Evolutionary conservation across 78 protist species (phyloP).

Genomic region (Dictyostelium firmibasis): DNA sequence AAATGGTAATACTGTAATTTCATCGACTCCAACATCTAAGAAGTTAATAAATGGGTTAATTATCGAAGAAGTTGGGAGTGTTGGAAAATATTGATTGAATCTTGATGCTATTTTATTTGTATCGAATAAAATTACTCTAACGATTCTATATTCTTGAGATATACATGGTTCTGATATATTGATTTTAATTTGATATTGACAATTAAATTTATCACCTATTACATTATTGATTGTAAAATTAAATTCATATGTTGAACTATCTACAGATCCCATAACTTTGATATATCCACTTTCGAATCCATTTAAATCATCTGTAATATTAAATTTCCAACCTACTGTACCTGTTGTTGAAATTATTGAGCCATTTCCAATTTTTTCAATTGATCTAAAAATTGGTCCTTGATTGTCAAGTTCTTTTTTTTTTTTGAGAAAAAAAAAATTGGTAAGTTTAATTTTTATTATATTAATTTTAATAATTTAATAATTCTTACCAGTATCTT

Average conservation of each 20-base stretch:
- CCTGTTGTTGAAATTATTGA: background rate
- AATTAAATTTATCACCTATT: background rate
- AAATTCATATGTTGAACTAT: background rate
- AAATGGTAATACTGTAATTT: background rate
- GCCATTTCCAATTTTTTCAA: background rate
- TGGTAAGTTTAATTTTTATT: background rate
- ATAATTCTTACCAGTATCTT: background rate
- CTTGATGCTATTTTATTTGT: background rate
- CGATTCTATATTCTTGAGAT: background rate
- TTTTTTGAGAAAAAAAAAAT: background rate
- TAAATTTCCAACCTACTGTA: background rate
- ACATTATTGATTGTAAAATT: background rate
- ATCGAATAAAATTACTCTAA: background rate
- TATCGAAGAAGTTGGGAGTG: background rate
- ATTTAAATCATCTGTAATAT: background rate
- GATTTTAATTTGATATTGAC: background rate
- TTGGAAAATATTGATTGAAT: background rate
- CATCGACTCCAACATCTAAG: background rate
- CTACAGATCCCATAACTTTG: background rate
- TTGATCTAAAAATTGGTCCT: background rate
- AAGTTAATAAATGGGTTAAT: background rate
- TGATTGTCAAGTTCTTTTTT: background rate
- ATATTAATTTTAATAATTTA: no score
- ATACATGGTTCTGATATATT: background rate
- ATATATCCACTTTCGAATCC: slow-evolving; percentile 9